Evolutionary conservation across 2,329 filamentous ascomycete species (phyloP).

Genomic region (Hymenoscyphus albidus): DNA sequence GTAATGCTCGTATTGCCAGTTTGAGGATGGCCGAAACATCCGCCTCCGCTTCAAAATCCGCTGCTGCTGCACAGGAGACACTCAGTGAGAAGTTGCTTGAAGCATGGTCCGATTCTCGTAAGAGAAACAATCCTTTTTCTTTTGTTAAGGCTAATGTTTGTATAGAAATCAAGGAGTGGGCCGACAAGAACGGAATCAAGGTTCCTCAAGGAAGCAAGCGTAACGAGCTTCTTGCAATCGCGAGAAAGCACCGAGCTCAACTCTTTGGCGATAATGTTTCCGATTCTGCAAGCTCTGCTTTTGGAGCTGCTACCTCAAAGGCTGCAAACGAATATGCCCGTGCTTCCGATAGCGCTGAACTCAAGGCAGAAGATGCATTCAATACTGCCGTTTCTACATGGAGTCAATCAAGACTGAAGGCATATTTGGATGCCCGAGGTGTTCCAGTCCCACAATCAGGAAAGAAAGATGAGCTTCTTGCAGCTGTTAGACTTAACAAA

Average conservation of each 20-base stretch:
- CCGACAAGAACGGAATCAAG: conserved; percentile 82
- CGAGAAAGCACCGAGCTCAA: conserved; percentile 78
- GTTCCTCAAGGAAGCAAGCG: conserved; percentile 85
- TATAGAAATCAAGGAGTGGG: conserved; percentile 79
- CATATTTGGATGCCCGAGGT: conserved; percentile 72
- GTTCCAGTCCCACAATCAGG: conserved; percentile 69
- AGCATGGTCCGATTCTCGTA: conserved; percentile 75
- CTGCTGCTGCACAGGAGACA: conserved; percentile 66
- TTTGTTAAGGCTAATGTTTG: conserved; percentile 10
- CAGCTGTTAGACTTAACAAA: conserved; percentile 67
- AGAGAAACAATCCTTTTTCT: conserved; percentile 4
- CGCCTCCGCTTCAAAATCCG: conserved; percentile 58
- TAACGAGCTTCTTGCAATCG: conserved; percentile 85
- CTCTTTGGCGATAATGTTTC: conserved; percentile 61
- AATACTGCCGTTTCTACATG: conserved; percentile 57
- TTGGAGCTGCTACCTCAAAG: conserved; percentile 68
- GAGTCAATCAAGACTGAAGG: conserved; percentile 72
- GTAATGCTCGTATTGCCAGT: conserved; percentile 79
- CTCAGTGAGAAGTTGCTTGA: conserved; percentile 82
- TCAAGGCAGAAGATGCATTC: conserved; percentile 64
- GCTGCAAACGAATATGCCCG: conserved; percentile 73
- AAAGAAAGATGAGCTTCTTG: conserved; percentile 69
- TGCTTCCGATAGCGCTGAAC: conserved; percentile 65
- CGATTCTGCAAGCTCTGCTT: conserved; percentile 56
- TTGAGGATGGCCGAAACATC: conserved; percentile 61